phyloP scores from a whole-genome alignment of 257 asterid species.

The Rehmannia glutinosa region DNA sequence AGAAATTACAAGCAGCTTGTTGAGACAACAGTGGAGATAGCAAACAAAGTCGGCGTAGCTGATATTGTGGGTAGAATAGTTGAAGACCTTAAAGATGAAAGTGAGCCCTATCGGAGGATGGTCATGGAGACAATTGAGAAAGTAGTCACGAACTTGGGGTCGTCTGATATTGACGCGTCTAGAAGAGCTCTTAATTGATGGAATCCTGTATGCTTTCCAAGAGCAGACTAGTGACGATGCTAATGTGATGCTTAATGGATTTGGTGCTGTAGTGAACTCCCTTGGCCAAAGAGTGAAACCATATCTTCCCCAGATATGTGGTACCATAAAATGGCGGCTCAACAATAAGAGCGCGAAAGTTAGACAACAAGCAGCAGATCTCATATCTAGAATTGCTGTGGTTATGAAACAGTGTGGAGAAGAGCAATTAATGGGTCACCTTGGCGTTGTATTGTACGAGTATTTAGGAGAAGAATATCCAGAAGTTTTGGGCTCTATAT shows the following conservation, averaged over 20 bases:
- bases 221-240: constrained; percentile 91
- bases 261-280: constrained; percentile 80
- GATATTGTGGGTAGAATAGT: constrained; percentile 81
- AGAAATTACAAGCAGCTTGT: constrained; percentile 77
- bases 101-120: constrained; percentile 87
- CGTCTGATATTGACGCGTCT: constrained; percentile 78
- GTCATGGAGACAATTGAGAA: constrained; percentile 92
- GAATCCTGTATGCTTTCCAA: constrained; percentile 80
- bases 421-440: constrained; percentile 83
- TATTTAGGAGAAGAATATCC: constrained; percentile 84
- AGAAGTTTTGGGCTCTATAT: constrained; percentile 73
- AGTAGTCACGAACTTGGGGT: constrained; percentile 74
- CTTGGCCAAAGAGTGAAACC: constrained; percentile 80
- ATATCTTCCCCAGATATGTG: constrained; percentile 83
- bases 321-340: constrained; percentile 81
- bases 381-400: constrained; percentile 72
- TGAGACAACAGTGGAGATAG: constrained; percentile 79
- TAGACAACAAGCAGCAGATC: constrained; percentile 78
- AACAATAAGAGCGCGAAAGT: constrained; percentile 85
- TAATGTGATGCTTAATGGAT: constrained; percentile 80
- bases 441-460: constrained; percentile 72
- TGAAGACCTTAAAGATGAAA: constrained; percentile 77
- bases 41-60: constrained; percentile 80
- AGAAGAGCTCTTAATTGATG: constrained; percentile 74
- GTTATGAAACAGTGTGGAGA: constrained; percentile 81